Evolutionary conservation across 306 rosid species (phyloP).

Genomic region (Dalbergia cultrata): DNA sequence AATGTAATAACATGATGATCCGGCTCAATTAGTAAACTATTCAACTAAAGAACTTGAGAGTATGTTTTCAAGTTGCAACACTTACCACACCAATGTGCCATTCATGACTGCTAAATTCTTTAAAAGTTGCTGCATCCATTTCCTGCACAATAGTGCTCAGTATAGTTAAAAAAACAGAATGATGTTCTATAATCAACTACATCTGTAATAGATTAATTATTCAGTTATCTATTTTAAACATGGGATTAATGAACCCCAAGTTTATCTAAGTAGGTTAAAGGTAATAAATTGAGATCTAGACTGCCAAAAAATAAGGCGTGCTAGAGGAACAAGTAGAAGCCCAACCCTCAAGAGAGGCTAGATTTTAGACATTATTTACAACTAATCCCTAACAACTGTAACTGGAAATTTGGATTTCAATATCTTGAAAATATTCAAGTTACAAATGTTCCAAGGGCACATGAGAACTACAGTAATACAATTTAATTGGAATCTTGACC

Average conservation of each 20-base stretch:
- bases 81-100: slow-evolving; percentile 98
- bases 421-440: slow-evolving; percentile 13
- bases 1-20: not conserved
- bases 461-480: not conserved
- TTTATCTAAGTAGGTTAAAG: not conserved
- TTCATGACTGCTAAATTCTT: slow-evolving; percentile 71
- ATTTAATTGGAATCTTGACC: slow-evolving; percentile 26
- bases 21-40: not conserved
- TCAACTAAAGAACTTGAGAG: slow-evolving; percentile 5
- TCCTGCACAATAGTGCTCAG: slow-evolving; percentile 64
- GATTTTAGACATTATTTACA: slow-evolving; percentile 13
- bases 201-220: slow-evolving; percentile 25
- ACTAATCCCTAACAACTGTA: not conserved
- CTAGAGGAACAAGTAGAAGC: not conserved
- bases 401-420: not conserved
- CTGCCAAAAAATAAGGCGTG: slow-evolving; percentile 15
- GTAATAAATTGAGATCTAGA: slow-evolving; percentile 10
- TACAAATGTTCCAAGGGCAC: slow-evolving; percentile 23
- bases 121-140: slow-evolving; percentile 91
- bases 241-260: slow-evolving; percentile 4
- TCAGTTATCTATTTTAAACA: not conserved
- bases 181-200: slow-evolving; percentile 9
- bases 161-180: slow-evolving; percentile 23
- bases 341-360: slow-evolving; percentile 1
- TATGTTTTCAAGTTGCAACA: slow-evolving; percentile 24